These are phyloP conservation scores for Phytophthora sojae DNA, from an alignment of 352 stramenopile genomes.

Conservation along the genomic window DNA sequence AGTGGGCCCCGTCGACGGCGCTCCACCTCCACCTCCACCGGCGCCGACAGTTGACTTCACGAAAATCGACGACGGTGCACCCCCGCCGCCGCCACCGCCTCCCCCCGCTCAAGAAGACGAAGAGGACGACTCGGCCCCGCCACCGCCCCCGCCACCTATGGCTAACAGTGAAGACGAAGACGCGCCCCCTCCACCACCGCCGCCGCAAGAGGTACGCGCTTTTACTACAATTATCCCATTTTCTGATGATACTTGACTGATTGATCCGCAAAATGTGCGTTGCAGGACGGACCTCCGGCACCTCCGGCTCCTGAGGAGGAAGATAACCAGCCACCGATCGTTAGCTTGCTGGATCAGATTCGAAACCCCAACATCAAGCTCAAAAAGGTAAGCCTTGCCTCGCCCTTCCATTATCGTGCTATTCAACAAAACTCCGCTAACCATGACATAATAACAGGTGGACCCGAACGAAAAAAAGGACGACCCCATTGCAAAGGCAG, in stretches of 20 bases:
- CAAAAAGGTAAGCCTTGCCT: slow-evolving; percentile 41
- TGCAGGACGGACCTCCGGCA: slow-evolving; percentile 40
- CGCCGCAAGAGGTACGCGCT: slow-evolving; percentile 41
- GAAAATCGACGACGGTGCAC: slow-evolving; percentile 49
- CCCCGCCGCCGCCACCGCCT: slow-evolving; percentile 65
- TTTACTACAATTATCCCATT: neutral
- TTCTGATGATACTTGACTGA: neutral
- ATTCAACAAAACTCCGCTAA: slow-evolving; percentile 1
- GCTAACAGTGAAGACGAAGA: slow-evolving; percentile 46
- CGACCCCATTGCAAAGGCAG: slow-evolving; percentile 41
- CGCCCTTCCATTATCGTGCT: neutral
- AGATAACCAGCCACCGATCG: slow-evolving; percentile 36
- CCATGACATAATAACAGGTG: slow-evolving; percentile 30
- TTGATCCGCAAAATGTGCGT: slow-evolving; percentile 2
- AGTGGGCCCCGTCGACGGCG: slow-evolving; percentile 72
- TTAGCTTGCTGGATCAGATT: slow-evolving; percentile 69
- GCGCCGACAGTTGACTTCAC: slow-evolving; percentile 67
- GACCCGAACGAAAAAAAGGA: slow-evolving; percentile 41
- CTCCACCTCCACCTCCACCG: slow-evolving; percentile 69
- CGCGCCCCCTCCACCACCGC: slow-evolving; percentile 55
- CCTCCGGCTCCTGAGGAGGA: slow-evolving; percentile 38
- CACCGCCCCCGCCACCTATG: slow-evolving; percentile 53
- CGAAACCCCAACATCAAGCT: slow-evolving; percentile 67
- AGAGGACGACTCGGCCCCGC: slow-evolving; percentile 53
- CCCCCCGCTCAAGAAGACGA: slow-evolving; percentile 42